Evolutionary conservation across 176 grass and related monocot genomes (phyloP).

Genomic region (Cymbopogon citratus): DNA sequence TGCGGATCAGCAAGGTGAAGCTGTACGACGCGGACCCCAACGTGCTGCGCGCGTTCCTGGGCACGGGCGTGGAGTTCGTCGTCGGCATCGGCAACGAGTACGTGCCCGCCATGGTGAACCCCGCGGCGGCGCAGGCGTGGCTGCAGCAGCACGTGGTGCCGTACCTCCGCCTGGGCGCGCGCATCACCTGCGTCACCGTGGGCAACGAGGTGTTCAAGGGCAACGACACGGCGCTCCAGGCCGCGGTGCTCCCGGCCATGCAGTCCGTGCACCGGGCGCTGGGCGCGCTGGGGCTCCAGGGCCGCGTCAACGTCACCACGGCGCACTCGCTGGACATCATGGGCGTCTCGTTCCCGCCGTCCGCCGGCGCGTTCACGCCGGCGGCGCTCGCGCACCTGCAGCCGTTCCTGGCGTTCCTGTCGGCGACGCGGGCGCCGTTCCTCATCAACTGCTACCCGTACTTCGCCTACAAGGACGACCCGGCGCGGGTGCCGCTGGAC

Average conservation of each 20-base stretch:
- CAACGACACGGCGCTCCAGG: slow-evolving; percentile 33
- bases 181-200: slow-evolving; percentile 67
- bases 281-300: neutral
- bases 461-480: slow-evolving; percentile 68
- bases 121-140: slow-evolving; percentile 51
- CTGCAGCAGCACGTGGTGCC: slow-evolving; percentile 41
- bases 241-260: slow-evolving; percentile 55
- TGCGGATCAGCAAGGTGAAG: slow-evolving; percentile 66
- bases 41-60: slow-evolving; percentile 58
- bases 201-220: slow-evolving; percentile 77
- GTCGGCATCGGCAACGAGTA: slow-evolving; percentile 58
- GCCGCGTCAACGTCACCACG: too few relatives aligned
- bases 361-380: too few relatives aligned
- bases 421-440: slow-evolving; percentile 50
- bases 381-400: neutral
- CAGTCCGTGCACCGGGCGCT: slow-evolving; percentile 53
- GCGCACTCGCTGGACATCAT: too few relatives aligned
- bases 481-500: slow-evolving; percentile 45
- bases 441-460: slow-evolving; percentile 75
- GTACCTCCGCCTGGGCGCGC: slow-evolving; percentile 38
- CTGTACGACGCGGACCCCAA: slow-evolving; percentile 60
- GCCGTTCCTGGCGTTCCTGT: slow-evolving; percentile 51
- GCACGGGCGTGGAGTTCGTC: slow-evolving; percentile 65
- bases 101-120: slow-evolving; percentile 35
- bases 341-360: too few relatives aligned